Evolutionary conservation across 2,329 filamentous ascomycete species (phyloP).

Genomic region (Huntiella abstrusa): DNA sequence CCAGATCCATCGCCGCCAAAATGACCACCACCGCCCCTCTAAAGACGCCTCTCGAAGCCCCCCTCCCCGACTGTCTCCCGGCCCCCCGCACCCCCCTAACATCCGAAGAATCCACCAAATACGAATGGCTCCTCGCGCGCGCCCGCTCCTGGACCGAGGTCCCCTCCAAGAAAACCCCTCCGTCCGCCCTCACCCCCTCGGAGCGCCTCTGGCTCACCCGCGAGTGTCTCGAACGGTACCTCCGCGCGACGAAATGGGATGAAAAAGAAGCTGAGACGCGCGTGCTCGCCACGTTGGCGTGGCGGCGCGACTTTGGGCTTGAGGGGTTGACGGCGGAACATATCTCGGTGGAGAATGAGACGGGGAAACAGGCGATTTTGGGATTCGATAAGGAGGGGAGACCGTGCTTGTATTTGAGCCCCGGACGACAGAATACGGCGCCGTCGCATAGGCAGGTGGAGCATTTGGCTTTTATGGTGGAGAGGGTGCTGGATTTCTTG

Average conservation of each 20-base stretch:
- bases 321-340: slow-evolving; percentile 65
- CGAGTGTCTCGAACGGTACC: slow-evolving; percentile 82
- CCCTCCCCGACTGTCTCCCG: slow-evolving; percentile 39
- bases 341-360: slow-evolving; percentile 86
- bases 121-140: slow-evolving; percentile 52
- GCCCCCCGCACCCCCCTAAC: slow-evolving; percentile 41
- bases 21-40: slow-evolving; percentile 15
- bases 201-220: slow-evolving; percentile 83
- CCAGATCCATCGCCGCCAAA: background rate
- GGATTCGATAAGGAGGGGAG: slow-evolving; percentile 73
- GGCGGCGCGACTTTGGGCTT: slow-evolving; percentile 81
- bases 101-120: slow-evolving; percentile 63
- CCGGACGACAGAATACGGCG: slow-evolving; percentile 83
- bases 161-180: slow-evolving; percentile 37
- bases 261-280: slow-evolving; percentile 57
- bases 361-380: slow-evolving; percentile 79
- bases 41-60: slow-evolving; percentile 38
- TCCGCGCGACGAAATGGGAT: slow-evolving; percentile 85
- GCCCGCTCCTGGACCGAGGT: slow-evolving; percentile 30
- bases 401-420: slow-evolving; percentile 83
- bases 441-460: slow-evolving; percentile 71
- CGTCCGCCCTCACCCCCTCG: slow-evolving; percentile 49
- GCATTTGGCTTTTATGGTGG: slow-evolving; percentile 90
- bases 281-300: slow-evolving; percentile 62
- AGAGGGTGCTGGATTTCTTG: slow-evolving; percentile 75